phyloP scores from a whole-genome alignment of 768 basidiomycete species.

The Pleurotus pulmonarius region DNA sequence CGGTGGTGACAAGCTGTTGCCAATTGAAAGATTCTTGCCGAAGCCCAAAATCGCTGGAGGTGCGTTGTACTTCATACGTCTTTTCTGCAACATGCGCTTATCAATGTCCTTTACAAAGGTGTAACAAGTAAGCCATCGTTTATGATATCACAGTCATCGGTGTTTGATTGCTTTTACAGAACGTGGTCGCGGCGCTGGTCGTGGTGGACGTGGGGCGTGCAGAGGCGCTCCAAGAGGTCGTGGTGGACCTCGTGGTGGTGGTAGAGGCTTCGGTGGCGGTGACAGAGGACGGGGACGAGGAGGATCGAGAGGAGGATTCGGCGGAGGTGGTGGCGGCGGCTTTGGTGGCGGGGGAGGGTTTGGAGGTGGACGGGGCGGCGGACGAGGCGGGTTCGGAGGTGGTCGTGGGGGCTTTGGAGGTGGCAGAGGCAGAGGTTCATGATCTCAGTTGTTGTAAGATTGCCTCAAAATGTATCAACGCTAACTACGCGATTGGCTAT shows the following conservation, averaged over 20 bases:
- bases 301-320: too few relatives aligned
- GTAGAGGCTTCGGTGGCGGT: not conserved
- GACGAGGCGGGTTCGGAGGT: constrained; percentile 29
- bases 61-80: constrained; percentile 21
- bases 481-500: too few relatives aligned
- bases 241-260: constrained; percentile 15
- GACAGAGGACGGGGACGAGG: not conserved
- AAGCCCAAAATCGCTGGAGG: constrained; percentile 86
- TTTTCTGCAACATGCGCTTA: constrained; percentile 4
- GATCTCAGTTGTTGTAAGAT: too few relatives aligned
- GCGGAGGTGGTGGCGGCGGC: not conserved
- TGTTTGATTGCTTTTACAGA: constrained; percentile 22
- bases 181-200: constrained; percentile 37
- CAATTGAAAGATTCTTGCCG: constrained; percentile 94
- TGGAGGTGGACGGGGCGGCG: constrained; percentile 6
- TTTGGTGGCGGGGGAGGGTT: constrained; percentile 1
- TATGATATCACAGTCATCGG: constrained; percentile 4
- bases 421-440: constrained; percentile 19
- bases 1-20: constrained; percentile 93
- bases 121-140: constrained; percentile 40
- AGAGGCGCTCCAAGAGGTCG: constrained; percentile 30
- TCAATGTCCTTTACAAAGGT: constrained; percentile 26
- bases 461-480: too few relatives aligned
- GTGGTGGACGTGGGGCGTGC: constrained; percentile 25
- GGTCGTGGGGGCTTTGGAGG: constrained; percentile 26